Evolutionary conservation across 768 basidiomycete species (phyloP).

Genomic region (Macrolepiota fuliginosa): DNA sequence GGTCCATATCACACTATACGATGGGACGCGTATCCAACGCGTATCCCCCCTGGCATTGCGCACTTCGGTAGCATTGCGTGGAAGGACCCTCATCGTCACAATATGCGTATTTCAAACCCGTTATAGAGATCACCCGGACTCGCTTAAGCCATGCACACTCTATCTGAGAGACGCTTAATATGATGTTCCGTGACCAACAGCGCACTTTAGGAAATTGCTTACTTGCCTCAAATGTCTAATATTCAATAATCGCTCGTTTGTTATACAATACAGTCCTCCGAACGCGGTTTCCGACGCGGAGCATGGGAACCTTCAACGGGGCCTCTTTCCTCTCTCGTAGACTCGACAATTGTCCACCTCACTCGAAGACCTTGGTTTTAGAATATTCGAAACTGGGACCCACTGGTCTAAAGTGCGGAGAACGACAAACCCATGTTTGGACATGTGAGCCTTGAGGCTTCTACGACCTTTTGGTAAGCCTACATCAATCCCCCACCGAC

Average conservation of each 20-base stretch:
- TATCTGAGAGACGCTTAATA: not conserved
- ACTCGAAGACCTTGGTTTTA: no score
- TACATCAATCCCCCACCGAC: no score
- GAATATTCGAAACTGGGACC: not conserved
- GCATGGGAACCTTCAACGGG: no score
- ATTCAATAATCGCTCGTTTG: not conserved
- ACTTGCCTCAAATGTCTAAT: not conserved
- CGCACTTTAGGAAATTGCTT: not conserved
- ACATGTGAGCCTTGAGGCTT: no score
- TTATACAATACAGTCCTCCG: not conserved
- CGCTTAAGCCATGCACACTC: not conserved
- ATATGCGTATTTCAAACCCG: not conserved
- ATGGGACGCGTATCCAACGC: no score
- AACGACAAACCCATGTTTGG: not conserved
- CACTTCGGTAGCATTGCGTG: no score
- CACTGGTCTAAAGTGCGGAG: not conserved
- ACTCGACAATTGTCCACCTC: no score
- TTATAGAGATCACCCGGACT: not conserved
- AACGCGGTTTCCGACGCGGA: not conserved
- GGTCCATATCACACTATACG: not conserved
- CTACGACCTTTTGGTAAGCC: no score
- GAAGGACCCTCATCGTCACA: no score
- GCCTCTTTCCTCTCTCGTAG: no score
- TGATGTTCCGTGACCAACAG: not conserved
- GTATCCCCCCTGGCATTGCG: no score